Conservation (phyloP, 2,329 filamentous ascomycete species). For the Leptographium flavum region DNA sequence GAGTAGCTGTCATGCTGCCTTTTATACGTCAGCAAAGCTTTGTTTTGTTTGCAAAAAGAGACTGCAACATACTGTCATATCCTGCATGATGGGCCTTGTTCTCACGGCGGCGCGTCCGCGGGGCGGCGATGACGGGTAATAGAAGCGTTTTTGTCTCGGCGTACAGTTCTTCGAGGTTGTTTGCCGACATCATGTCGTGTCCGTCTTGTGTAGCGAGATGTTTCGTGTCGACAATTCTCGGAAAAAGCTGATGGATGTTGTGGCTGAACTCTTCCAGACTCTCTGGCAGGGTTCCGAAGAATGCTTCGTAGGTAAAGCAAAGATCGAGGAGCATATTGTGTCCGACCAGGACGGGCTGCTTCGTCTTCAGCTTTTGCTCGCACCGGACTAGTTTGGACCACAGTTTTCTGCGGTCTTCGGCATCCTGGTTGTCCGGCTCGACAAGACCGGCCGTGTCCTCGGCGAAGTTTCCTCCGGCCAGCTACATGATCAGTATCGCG, state of each 20-base stretch:
- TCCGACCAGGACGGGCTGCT: slow-evolving; percentile 34
- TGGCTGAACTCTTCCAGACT: slow-evolving; percentile 37
- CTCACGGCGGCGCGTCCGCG: neutral
- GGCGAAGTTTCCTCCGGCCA: slow-evolving; percentile 17
- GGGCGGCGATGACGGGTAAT: neutral
- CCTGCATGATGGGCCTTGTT: slow-evolving; percentile 39
- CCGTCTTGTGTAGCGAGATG: slow-evolving; percentile 53
- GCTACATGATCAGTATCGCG: too few relatives aligned
- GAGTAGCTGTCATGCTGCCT: slow-evolving; percentile 28
- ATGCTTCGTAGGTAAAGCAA: slow-evolving; percentile 47
- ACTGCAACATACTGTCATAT: slow-evolving; percentile 33
- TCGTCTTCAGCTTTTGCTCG: slow-evolving; percentile 16
- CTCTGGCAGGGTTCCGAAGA: slow-evolving; percentile 41
- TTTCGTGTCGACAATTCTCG: slow-evolving; percentile 49
- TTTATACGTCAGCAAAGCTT: neutral
- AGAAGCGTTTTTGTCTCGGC: neutral
- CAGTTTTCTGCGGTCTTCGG: neutral
- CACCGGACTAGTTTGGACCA: slow-evolving; percentile 9
- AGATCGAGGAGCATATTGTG: slow-evolving; percentile 54
- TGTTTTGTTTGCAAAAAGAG: too few relatives aligned
- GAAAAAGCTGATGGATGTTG: slow-evolving; percentile 31
- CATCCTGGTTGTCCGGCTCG: neutral
- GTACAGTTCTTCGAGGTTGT: slow-evolving; percentile 10
- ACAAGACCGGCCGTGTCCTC: slow-evolving; percentile 2
- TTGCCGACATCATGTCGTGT: slow-evolving; percentile 55